phyloP scores from a whole-genome alignment of 179 eudicot species.

The Spergularia azorica region DNA sequence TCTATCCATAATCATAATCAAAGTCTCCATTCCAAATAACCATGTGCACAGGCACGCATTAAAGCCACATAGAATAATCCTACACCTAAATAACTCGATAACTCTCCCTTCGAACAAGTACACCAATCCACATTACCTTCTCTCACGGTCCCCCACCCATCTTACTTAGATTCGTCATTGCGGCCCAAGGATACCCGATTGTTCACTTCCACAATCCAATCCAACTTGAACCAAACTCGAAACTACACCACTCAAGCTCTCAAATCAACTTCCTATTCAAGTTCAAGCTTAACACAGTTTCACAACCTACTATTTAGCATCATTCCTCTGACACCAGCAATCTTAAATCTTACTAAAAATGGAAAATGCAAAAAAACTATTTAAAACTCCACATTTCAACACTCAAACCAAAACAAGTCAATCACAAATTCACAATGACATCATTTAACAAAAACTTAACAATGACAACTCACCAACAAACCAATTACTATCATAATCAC shows the following conservation, averaged over 20 bases:
- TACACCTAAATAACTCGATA: background rate
- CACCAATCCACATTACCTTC: background rate
- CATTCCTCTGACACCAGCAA: background rate
- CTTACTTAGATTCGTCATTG: background rate
- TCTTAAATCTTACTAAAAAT: background rate
- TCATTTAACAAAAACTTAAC: background rate
- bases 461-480: slow-evolving; percentile 6
- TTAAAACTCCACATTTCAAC: background rate
- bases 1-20: slow-evolving; percentile 8
- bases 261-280: background rate
- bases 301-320: background rate
- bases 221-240: background rate
- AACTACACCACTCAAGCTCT: background rate
- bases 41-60: slow-evolving; percentile 18
- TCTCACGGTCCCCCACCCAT: too few relatives aligned
- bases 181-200: background rate
- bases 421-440: slow-evolving; percentile 12
- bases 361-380: background rate
- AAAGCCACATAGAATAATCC: background rate
- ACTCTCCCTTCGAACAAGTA: background rate
- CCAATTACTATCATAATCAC: slow-evolving; percentile 23
- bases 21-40: background rate
- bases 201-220: background rate
- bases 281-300: background rate
- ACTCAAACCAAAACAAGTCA: slow-evolving; percentile 15